A percentile compares a stretch with the other conserved stretches of the same genome.
Evolutionary conservation across 1,139 yeast genomes (phyloP).

Genomic region (Kurtzmaniella quercitrusa): DNA sequence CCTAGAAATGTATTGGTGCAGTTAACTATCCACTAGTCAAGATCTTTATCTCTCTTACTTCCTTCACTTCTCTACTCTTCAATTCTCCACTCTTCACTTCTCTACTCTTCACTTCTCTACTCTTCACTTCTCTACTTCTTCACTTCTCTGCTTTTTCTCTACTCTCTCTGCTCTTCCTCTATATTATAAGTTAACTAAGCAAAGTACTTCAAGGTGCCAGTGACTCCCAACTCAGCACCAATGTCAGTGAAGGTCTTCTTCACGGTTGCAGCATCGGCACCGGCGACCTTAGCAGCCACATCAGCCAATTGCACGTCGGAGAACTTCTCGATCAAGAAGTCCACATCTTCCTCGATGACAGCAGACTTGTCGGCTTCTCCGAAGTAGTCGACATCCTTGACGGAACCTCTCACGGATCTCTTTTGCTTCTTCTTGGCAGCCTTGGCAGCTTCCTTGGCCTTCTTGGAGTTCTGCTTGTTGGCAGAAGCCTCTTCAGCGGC

Average conservation of each 20-base stretch:
- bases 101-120: too few relatives aligned
- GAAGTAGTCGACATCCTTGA: conserved; percentile 81
- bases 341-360: conserved; percentile 75
- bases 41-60: too few relatives aligned
- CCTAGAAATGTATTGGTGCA: too few relatives aligned
- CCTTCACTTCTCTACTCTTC: too few relatives aligned
- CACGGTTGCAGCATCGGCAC: conserved; percentile 47
- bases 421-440: conserved; percentile 96
- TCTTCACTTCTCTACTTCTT: too few relatives aligned
- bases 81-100: too few relatives aligned
- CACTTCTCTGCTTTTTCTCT: not conserved
- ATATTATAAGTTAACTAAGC: conserved; percentile 3
- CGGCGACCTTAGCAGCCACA: conserved; percentile 60
- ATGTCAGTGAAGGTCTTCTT: conserved; percentile 49
- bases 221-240: conserved; percentile 37
- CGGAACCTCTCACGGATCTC: conserved; percentile 81
- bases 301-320: conserved; percentile 72
- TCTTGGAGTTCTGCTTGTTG: conserved; percentile 69
- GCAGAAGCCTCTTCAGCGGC: conserved; percentile 75
- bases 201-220: conserved; percentile 38
- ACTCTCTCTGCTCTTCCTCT: not conserved
- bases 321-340: conserved; percentile 69
- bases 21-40: too few relatives aligned
- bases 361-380: conserved; percentile 68
- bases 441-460: conserved; percentile 96